Evolutionary conservation across 768 basidiomycete species (phyloP).

Genomic region (Daedalea quercina): DNA sequence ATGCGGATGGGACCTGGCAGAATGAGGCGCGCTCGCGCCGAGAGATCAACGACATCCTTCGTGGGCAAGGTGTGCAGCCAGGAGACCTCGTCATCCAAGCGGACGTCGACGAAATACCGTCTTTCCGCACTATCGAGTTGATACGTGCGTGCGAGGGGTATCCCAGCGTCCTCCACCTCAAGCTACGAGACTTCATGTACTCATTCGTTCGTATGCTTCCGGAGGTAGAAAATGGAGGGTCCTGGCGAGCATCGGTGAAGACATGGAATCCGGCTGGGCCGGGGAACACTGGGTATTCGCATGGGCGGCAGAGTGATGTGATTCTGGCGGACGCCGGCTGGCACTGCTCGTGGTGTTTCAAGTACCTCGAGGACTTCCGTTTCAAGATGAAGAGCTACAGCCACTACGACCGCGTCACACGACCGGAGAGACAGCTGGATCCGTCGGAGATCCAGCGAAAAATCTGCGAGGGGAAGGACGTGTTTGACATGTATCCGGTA

Average conservation of each 20-base stretch:
- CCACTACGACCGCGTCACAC: constrained; percentile 55
- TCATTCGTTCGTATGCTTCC: constrained; percentile 26
- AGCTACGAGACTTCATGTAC: constrained; percentile 55
- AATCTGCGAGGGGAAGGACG: constrained; percentile 54
- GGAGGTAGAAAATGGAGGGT: constrained; percentile 50
- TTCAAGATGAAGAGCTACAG: constrained; percentile 53
- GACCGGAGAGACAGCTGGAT: constrained; percentile 36
- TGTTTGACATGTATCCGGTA: constrained; percentile 58
- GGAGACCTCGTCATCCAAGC: constrained; percentile 48
- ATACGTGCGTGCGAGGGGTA: constrained; percentile 45
- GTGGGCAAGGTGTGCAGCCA: constrained; percentile 26
- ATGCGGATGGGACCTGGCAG: constrained; percentile 26
- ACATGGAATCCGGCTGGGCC: constrained; percentile 33
- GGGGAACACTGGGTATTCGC: constrained; percentile 36
- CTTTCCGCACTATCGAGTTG: constrained; percentile 42
- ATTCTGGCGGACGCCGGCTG: constrained; percentile 59
- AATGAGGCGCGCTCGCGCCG: constrained; percentile 42
- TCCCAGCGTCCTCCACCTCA: constrained; percentile 47
- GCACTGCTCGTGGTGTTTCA: constrained; percentile 67
- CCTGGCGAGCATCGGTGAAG: constrained; percentile 47
- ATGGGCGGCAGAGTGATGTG: constrained; percentile 39
- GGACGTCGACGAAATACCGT: constrained; percentile 58
- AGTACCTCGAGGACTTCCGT: constrained; percentile 48
- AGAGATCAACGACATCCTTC: constrained; percentile 43
- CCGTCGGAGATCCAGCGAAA: constrained; percentile 47